A percentile compares a stretch with the other conserved stretches of the same genome.
Evolutionary conservation across 2,329 filamentous ascomycete species (phyloP).

Genomic region (Plectosphaerella sp.): DNA sequence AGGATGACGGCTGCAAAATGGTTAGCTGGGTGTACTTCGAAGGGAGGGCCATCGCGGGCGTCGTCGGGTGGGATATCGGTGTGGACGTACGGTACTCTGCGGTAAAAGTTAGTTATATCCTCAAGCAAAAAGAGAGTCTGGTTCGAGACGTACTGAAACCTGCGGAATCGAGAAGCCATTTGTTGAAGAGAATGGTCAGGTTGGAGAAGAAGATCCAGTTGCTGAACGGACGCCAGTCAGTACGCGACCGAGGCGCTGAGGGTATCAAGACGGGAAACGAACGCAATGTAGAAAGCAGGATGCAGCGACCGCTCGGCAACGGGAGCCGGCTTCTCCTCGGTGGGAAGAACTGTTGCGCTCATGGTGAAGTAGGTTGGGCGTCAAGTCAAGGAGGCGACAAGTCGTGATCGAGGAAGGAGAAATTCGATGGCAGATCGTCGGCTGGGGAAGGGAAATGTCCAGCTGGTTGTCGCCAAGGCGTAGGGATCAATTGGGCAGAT

Average conservation of each 20-base stretch:
- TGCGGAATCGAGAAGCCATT: constrained; percentile 74
- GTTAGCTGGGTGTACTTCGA: constrained; percentile 1
- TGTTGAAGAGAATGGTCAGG: constrained; percentile 86
- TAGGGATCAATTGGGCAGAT: neutral
- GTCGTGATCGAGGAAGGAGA: constrained; percentile 4
- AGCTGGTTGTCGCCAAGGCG: neutral
- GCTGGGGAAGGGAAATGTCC: neutral
- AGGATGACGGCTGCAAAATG: constrained; percentile 45
- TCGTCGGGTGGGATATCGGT: neutral
- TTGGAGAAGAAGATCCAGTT: constrained; percentile 85
- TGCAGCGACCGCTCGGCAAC: constrained; percentile 13
- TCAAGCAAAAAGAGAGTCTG: neutral
- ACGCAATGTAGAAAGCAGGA: constrained; percentile 26
- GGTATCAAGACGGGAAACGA: constrained; percentile 9
- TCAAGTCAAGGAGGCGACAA: neutral
- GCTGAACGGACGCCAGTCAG: constrained; percentile 21
- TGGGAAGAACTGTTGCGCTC: constrained; percentile 7
- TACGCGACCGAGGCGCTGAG: neutral
- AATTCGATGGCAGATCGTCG: neutral
- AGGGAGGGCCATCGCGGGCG: neutral
- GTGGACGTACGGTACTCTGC: constrained; percentile 38
- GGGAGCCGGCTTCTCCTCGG: constrained; percentile 15
- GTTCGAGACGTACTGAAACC: constrained; percentile 60
- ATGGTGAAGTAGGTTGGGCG: constrained; percentile 3
- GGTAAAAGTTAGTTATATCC: constrained; percentile 12